Conservation (phyloP, 805 yeast species). For the Wickerhamiella australiensis region DNA sequence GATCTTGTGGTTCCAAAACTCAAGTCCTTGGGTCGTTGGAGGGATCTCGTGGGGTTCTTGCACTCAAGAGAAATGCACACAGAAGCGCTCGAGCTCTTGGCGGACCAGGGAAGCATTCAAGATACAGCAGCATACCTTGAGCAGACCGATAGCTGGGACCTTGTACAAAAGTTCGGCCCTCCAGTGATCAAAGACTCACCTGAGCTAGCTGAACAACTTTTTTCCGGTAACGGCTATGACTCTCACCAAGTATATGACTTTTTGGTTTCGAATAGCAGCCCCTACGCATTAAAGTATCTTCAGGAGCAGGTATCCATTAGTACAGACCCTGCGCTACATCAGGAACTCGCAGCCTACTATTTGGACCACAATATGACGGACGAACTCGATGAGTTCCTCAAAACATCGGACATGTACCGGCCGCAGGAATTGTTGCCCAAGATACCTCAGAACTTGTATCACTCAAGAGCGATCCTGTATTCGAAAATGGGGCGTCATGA, state of each 20-base stretch:
- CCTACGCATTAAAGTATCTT: conserved; percentile 7
- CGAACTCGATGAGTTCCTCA: conserved; percentile 4
- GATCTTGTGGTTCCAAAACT: conserved; percentile 47
- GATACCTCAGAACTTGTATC: conserved; percentile 28
- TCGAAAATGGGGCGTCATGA: conserved; percentile 7
- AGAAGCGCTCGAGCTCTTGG: conserved; percentile 53
- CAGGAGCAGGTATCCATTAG: not conserved
- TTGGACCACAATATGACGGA: conserved; percentile 14
- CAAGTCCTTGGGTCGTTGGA: conserved; percentile 36
- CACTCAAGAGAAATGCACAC: conserved; percentile 48
- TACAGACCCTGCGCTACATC: conserved; percentile 13
- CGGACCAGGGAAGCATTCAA: conserved; percentile 26
- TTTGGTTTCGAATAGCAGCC: not conserved
- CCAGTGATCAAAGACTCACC: not conserved
- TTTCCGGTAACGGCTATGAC: not conserved
- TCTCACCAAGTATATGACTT: conserved; percentile 6
- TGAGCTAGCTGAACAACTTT: not conserved
- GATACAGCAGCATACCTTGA: conserved; percentile 23
- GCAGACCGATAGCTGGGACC: conserved; percentile 11
- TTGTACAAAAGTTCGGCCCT: conserved; percentile 2
- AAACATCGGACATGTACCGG: conserved; percentile 22
- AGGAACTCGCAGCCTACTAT: conserved; percentile 17
- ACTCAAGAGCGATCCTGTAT: conserved; percentile 2
- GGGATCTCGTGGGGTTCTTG: conserved; percentile 69
- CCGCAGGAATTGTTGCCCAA: conserved; percentile 38